Evolutionary conservation across 495 filamentous ascomycete genomes (phyloP), one percentile per base, ranked within the genome.

Genomic region (Saxispiralis lemnorum): DNA sequence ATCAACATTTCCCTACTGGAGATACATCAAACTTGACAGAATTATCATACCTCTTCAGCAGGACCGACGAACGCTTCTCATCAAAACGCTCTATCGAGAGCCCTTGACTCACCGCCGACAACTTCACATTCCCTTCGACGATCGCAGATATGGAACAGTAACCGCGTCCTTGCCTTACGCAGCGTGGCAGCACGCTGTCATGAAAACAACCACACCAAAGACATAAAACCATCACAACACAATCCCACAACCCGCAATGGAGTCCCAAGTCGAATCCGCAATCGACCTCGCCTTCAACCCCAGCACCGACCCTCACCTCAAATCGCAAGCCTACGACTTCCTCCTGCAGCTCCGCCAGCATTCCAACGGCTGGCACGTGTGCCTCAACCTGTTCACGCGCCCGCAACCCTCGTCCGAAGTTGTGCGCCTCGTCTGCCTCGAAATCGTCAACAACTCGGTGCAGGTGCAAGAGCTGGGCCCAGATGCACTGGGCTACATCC

Each of bases 201-300:
- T 40, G 38, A 15, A 13, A 24, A 6, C 16, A 17, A 7, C 7
- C 4, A 4, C 34, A 14, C 13, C 16, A 33, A 9, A 33, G 9
- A n/a, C 7, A 33, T n/a, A 33, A 33, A 7, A 33, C 34, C 6
- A 36, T 16, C 6, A 14, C 34, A 36, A 6, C 34, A 36, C 34
- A 36, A 6, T 16, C 34, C 6, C n/a, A 10, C 9, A 9, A 39
- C 19, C 16, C 34, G 13, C 17, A 38, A 53, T 53, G 45, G 49
- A 48, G 31, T 14, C 43, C 31, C 57, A 94, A 84, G 77, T 94
- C 62, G 79, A 85, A 62, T 84, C 80, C 62, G 86, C 86, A 61
- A 87, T 95, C 65, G 72, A 89, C 59, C 84, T 93, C 66, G 82
- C 81, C 63, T 83, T 71, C 68, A 76, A 88, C 61, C 78, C 82